phyloP scores from a whole-genome alignment of 768 basidiomycete species.

The Thelephora aurantiotincta region DNA sequence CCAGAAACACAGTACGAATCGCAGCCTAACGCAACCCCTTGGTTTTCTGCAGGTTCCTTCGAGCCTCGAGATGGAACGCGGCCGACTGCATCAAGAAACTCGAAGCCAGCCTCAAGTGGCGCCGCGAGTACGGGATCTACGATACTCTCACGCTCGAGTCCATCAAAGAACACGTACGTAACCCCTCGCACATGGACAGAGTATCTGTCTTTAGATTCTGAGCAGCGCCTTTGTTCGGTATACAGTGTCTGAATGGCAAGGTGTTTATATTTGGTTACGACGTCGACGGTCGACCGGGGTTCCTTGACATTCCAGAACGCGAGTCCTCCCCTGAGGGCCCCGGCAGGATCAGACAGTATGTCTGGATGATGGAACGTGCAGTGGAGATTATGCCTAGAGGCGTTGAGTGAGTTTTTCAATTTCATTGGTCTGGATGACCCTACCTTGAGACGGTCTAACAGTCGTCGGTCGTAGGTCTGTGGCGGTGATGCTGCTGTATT shows the following conservation, averaged over 20 bases:
- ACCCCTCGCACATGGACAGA: neutral
- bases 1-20: neutral
- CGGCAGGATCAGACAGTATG: slow-evolving; percentile 56
- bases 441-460: neutral
- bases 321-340: slow-evolving; percentile 66
- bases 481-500: neutral
- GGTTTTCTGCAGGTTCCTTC: slow-evolving; percentile 39
- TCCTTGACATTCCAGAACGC: slow-evolving; percentile 53
- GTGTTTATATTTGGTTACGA: slow-evolving; percentile 70
- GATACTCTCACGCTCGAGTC: slow-evolving; percentile 41
- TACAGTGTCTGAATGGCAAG: slow-evolving; percentile 70
- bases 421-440: neutral
- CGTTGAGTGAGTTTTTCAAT: slow-evolving; percentile 45
- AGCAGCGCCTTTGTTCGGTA: neutral
- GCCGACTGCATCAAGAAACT: slow-evolving; percentile 45
- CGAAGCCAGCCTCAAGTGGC: slow-evolving; percentile 65
- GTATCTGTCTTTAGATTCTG: neutral
- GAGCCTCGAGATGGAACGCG: slow-evolving; percentile 64
- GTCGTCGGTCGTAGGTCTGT: neutral
- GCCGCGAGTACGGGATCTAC: slow-evolving; percentile 66
- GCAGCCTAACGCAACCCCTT: neutral
- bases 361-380: slow-evolving; percentile 68
- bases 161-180: slow-evolving; percentile 61
- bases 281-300: slow-evolving; percentile 41
- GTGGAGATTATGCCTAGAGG: slow-evolving; percentile 71